Base-by-base conservation (phyloP, 148 eudicot species). In the Rhododendron molle region DNA sequence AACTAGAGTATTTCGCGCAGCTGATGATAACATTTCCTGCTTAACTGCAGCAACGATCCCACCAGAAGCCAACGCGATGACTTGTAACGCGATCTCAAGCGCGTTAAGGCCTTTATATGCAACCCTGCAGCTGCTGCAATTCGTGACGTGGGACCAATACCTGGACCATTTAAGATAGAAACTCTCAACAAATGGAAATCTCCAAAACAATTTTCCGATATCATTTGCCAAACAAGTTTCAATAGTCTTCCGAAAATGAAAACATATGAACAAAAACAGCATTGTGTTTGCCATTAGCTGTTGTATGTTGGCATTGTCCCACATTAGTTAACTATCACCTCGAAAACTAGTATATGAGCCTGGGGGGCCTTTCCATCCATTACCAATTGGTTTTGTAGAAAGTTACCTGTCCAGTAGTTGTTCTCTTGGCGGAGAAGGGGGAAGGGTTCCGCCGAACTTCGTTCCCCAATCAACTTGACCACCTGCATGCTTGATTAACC, bases 401-500 rank as follows among this genome's bases (percentile, higher is more conserved):
- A 46, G 12, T 88, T 80, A 93, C 98, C 97, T 93, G 87, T 95
- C 98, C 89, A 95, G 46, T 18, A 95, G 89, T 87, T 92, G 94
- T 83, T 95, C 97, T 85, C 94, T 89, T 32, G 97, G 94, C 73
- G 94, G 98, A 38, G 92, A 89, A 80, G 98, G 94, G 16, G 97
- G 95, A 62, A 94, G 92, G 23, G 88, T 82, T 71, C 91, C 91
- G 74, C 87, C 90, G 54, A 86, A 94, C 86, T 91, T 94, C 76
- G 60, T 67, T 46, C 91, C 83, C 97, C 97, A 95, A 81, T 94
- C 95, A 80, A 95, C 91, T 89, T 87, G 88, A 46, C 95, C 91
- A 28, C 89, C 94, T 1, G 92, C 88, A 84, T 93, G 93, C 86
- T 94, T 94, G 86, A 89, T 94, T 40, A 94, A 81, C 98, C 97